Evolutionary conservation across 1,139 yeast species (phyloP).

Genomic region (Debaryomyces psychrophilus): DNA sequence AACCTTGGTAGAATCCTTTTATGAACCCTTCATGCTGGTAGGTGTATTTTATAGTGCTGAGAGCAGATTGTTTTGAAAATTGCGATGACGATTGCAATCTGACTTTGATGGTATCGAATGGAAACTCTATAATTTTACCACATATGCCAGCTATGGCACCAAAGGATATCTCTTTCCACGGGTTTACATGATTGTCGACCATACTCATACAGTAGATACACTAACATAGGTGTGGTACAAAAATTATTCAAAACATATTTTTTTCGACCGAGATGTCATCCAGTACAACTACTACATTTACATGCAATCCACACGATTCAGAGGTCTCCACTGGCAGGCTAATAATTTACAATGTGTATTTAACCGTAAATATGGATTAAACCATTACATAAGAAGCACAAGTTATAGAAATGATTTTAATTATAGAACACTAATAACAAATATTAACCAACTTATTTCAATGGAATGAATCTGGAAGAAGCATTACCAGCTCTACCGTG

Average conservation of each 20-base stretch:
- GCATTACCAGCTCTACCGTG: conserved; percentile 99
- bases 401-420: conserved; percentile 11
- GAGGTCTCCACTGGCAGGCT: not conserved
- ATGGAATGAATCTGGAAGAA: conserved; percentile 82
- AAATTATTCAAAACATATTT: not conserved
- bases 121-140: conserved; percentile 86
- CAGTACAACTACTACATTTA: not conserved
- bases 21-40: conserved; percentile 65
- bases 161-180: conserved; percentile 40
- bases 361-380: conserved; percentile 12
- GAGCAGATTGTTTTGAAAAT: conserved; percentile 50
- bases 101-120: conserved; percentile 91
- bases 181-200: conserved; percentile 19
- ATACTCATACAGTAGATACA: not conserved
- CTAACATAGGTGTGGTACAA: not conserved
- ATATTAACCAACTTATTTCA: conserved; percentile 36
- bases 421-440: conserved; percentile 11
- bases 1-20: conserved; percentile 58
- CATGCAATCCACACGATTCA: not conserved
- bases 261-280: conserved; percentile 4
- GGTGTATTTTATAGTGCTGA: conserved; percentile 64
- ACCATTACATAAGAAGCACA: conserved; percentile 14
- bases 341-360: conserved; percentile 8
- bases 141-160: conserved; percentile 74
- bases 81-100: conserved; percentile 69